Conservation (phyloP, 495 filamentous ascomycete genomes). For the Penicillium ochrochloron region DNA sequence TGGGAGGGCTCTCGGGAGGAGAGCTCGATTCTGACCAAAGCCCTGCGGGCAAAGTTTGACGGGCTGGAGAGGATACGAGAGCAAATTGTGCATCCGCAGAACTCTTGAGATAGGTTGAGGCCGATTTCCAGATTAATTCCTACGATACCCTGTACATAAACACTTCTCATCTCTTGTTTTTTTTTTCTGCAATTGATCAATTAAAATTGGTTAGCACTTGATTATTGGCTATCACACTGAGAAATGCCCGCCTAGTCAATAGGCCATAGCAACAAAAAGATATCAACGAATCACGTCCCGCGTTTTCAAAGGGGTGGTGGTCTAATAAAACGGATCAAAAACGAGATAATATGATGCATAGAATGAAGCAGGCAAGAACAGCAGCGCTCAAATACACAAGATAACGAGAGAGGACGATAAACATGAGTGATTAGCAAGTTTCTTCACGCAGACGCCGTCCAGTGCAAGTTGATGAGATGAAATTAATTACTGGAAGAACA, state of each 20-base stretch:
- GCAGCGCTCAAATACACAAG: slow-evolving; percentile 3
- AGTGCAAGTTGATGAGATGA: slow-evolving; percentile 23
- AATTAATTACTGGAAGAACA: slow-evolving; percentile 32
- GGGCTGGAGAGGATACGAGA: slow-evolving; percentile 29
- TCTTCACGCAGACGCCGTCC: slow-evolving; percentile 19
- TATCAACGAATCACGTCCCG: neutral
- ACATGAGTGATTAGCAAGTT: neutral
- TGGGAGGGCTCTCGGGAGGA: slow-evolving; percentile 23
- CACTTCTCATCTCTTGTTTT: slow-evolving; percentile 15
- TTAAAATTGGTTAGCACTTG: neutral
- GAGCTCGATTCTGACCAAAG: slow-evolving; percentile 33
- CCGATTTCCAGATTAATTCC: neutral
- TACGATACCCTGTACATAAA: slow-evolving; percentile 24
- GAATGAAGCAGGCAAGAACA: neutral
- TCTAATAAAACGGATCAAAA: slow-evolving; percentile 1
- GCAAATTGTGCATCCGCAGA: slow-evolving; percentile 10
- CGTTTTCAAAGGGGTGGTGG: neutral
- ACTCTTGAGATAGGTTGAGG: neutral
- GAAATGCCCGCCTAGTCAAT: slow-evolving; percentile 3
- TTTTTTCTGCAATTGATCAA: neutral
- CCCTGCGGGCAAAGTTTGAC: slow-evolving; percentile 44
- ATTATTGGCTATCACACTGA: neutral
- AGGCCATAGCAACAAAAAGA: neutral
- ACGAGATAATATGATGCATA: slow-evolving; percentile 1
- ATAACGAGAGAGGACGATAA: neutral